These are phyloP conservation scores for Circinella minor DNA, from an alignment of 371 early-diverging fungal genomes.

Conservation along the genomic window DNA sequence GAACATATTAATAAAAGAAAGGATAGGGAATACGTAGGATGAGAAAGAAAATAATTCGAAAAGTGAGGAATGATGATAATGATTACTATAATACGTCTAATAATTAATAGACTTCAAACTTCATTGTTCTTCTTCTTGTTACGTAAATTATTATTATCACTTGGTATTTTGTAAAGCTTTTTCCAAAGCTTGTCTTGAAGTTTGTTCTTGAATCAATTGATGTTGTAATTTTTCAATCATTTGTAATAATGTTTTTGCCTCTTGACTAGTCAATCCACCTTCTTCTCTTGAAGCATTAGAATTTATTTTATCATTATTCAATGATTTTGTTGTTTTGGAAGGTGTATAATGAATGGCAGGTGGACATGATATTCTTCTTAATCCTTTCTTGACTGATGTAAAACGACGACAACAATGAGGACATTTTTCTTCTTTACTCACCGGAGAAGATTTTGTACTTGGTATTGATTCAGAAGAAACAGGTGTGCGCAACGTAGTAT, in stretches of 20 bases:
- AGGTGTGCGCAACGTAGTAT: not conserved
- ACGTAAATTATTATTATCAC: not conserved
- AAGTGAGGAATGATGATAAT: too few relatives aligned
- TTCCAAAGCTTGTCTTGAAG: conserved; percentile 17
- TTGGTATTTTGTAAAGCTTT: not conserved
- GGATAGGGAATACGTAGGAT: too few relatives aligned
- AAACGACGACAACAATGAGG: conserved; percentile 10
- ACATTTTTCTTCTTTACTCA: not conserved
- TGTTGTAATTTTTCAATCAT: conserved; percentile 22
- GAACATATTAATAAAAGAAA: too few relatives aligned
- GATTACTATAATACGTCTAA: too few relatives aligned
- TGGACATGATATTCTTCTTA: conserved; percentile 16
- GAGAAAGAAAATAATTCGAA: too few relatives aligned
- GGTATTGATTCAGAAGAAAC: not conserved
- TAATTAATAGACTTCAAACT: too few relatives aligned
- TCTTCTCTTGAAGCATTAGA: not conserved
- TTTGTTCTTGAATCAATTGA: conserved; percentile 18
- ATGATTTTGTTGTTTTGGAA: not conserved
- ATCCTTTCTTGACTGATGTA: not conserved
- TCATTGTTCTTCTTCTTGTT: too few relatives aligned
- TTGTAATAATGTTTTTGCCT: conserved; percentile 16
- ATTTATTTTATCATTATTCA: too few relatives aligned
- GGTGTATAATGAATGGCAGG: conserved; percentile 17
- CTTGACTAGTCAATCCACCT: conserved; percentile 13
- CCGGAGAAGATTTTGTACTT: not conserved